Evolutionary conservation across 2,329 filamentous ascomycete species (phyloP).

Genomic region (Diplocarpon mali): DNA sequence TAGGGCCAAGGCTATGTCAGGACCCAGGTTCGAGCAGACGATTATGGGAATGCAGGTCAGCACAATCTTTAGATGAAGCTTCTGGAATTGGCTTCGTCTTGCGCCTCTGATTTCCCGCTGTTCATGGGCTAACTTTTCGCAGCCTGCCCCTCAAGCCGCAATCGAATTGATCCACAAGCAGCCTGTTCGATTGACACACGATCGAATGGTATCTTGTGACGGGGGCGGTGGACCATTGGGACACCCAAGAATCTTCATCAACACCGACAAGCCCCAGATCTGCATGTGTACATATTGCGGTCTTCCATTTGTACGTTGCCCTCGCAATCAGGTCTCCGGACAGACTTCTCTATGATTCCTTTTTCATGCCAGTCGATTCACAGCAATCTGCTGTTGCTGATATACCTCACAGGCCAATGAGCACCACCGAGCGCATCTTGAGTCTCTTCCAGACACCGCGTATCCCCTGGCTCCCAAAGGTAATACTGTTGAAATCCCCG

Average conservation of each 20-base stretch:
- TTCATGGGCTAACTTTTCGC: constrained; percentile 26
- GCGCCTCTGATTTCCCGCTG: not conserved
- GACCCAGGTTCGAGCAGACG: constrained; percentile 94
- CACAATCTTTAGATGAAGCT: not conserved
- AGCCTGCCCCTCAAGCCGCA: constrained; percentile 83
- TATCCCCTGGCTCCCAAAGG: constrained; percentile 64
- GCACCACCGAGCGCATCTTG: constrained; percentile 72
- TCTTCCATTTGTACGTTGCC: constrained; percentile 67
- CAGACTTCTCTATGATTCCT: not conserved
- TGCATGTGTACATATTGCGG: constrained; percentile 87
- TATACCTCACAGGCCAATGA: constrained; percentile 65
- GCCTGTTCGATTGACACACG: constrained; percentile 84
- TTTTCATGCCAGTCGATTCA: not conserved
- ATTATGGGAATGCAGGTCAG: constrained; percentile 84
- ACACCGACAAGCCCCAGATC: constrained; percentile 94
- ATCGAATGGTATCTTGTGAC: constrained; percentile 74
- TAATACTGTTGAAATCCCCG: constrained; percentile 45
- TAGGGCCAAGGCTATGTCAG: constrained; percentile 74
- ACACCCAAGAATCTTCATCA: constrained; percentile 93
- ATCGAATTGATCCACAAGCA: constrained; percentile 96
- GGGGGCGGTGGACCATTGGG: constrained; percentile 84
- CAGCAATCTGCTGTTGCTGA: constrained; percentile 5
- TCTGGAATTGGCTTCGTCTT: not conserved
- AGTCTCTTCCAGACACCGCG: constrained; percentile 68
- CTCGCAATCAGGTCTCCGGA: not conserved